Evolutionary conservation across 352 stramenopile genomes (phyloP), one percentile per base, ranked within the genome.

Genomic region (Pythium sp.): DNA sequence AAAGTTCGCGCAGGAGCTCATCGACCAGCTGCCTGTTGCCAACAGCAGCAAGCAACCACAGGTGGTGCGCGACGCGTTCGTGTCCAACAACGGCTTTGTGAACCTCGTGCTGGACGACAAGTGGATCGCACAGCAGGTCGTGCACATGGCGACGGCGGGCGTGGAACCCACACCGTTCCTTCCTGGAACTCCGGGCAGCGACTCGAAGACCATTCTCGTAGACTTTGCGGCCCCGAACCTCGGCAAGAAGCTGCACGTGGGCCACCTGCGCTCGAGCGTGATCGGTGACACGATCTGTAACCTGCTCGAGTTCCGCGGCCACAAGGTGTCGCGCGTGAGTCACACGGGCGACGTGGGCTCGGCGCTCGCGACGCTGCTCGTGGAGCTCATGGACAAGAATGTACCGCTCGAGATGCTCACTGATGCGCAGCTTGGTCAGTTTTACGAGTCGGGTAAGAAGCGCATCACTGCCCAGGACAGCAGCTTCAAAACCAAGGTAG

Each of bases 151-250:
- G 6, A 92, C 82, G 9, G 18, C 56, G 18, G 64, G 64, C 14
- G 55, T 69, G 30, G 38, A 36, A 22, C 55, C 64, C 28, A 46
- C 64, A 22, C 41, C 30, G 55, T 62, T 63, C 24, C 15, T 46
- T 2, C 26, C 62, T 20, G n/a, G 12, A n/a, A 20, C 34, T 26
- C n/a, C 22, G 11, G 38, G 12, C 0, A 49, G 28, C 32, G 55
- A 24, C 28, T 62, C 64, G 3, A 76, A 81, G 62, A 63, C 63
- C 18, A 80, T 93, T 60, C 74, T 95, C 3, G 86, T 94, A 62
- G 87, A 95, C 68, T 95, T 94, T 75, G 84, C 82, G 34, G 84
- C 86, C 6, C 87, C 87, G 2, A 95, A 95, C 62, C 86, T 93
- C 47, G 87, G 87, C 72, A 95, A 94, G 75, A 92, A 92, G 67